Conservation (phyloP, 495 filamentous ascomycete genomes). For the Delitschia confertaspora region DNA sequence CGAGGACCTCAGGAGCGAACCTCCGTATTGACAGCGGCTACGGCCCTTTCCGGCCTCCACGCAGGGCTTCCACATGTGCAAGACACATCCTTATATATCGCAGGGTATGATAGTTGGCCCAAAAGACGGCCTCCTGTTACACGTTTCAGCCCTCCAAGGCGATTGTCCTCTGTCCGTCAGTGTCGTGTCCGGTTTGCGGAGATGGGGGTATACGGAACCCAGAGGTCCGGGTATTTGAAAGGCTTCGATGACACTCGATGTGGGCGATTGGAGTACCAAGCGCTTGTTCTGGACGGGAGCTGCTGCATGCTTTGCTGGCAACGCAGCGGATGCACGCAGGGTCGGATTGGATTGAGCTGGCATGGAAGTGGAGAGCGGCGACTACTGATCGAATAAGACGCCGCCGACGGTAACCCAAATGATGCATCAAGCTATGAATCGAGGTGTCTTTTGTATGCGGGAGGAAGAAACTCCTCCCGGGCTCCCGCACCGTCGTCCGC, state of each 20-base stretch:
- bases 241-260: not conserved
- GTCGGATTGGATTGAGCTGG: constrained; percentile 12
- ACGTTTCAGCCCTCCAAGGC: constrained; percentile 23
- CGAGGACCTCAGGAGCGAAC: too few relatives aligned
- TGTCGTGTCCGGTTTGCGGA: constrained; percentile 18
- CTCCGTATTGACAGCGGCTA: too few relatives aligned
- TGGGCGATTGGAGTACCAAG: constrained; percentile 15
- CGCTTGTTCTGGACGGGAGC: too few relatives aligned
- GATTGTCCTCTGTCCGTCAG: constrained; percentile 1
- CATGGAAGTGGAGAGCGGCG: constrained; percentile 17
- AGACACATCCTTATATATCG: too few relatives aligned
- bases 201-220: constrained; percentile 12
- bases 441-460: too few relatives aligned
- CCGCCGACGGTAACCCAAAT: not conserved
- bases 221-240: constrained; percentile 12
- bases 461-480: too few relatives aligned
- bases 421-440: constrained; percentile 21
- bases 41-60: not conserved
- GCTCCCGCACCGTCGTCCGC: too few relatives aligned
- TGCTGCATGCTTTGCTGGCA: constrained; percentile 25
- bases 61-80: constrained; percentile 5
- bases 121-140: too few relatives aligned
- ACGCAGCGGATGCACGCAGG: constrained; percentile 6
- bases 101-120: too few relatives aligned
- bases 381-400: constrained; percentile 17